Percentiles rank a stretch among this genome's conserved stretches.
These are phyloP conservation scores for Wakefieldia striispora DNA, from an alignment of 768 basidiomycete genomes.

Conservation along the genomic window DNA sequence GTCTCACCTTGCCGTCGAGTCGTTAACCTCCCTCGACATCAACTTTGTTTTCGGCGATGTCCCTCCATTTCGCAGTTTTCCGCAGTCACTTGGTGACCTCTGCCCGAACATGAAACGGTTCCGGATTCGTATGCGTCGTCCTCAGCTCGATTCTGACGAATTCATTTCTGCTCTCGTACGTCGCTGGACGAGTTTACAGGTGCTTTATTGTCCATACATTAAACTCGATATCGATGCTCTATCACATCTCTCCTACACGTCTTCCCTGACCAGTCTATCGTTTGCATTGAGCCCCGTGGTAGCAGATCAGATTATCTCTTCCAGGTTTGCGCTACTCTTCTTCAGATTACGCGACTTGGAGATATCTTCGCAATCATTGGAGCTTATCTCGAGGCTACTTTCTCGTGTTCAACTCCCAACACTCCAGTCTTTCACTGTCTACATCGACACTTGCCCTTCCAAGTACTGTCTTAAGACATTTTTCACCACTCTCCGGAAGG, in stretches of 20 bases:
- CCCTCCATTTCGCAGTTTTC: constrained; percentile 18
- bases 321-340: constrained; percentile 1
- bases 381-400: background rate
- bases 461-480: constrained; percentile 7
- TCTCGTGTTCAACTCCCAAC: constrained; percentile 2
- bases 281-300: background rate
- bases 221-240: constrained; percentile 13
- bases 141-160: constrained; percentile 12
- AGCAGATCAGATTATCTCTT: constrained; percentile 2
- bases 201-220: constrained; percentile 12
- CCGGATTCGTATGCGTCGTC: constrained; percentile 13
- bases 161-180: constrained; percentile 10
- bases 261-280: constrained; percentile 10
- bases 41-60: constrained; percentile 18
- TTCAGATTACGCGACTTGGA: constrained; percentile 10
- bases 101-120: constrained; percentile 15
- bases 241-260: constrained; percentile 13
- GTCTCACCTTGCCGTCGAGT: constrained; percentile 11
- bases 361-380: constrained; percentile 8
- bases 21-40: constrained; percentile 19
- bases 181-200: constrained; percentile 16
- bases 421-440: constrained; percentile 6
- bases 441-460: constrained; percentile 10
- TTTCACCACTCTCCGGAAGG: constrained; percentile 3
- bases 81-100: constrained; percentile 14